Percentiles rank a stretch among this genome's conserved stretches.
phyloP scores from a whole-genome alignment of 805 yeast genomes.

The Starmerella powellii region DNA sequence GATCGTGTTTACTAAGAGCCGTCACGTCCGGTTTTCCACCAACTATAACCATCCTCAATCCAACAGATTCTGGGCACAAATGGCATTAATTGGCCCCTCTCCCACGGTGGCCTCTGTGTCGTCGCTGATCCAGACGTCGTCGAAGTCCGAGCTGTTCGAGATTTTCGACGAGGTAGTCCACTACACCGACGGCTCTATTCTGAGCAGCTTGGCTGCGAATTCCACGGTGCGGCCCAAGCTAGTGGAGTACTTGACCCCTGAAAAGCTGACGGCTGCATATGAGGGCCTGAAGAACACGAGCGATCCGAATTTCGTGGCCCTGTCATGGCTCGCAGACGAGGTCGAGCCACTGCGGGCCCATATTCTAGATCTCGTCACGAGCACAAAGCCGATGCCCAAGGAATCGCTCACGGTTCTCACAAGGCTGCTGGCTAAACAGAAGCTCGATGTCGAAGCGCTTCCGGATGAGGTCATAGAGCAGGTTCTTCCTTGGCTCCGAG shows the following conservation, averaged over 20 bases:
- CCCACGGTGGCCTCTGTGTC: constrained; percentile 13
- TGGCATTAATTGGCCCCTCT: constrained; percentile 16
- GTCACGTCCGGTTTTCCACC: no score
- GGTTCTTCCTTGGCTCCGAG: constrained; percentile 2
- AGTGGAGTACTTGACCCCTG: constrained; percentile 9
- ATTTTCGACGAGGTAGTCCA: constrained; percentile 12
- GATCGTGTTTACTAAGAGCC: not conserved
- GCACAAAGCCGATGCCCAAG: not conserved
- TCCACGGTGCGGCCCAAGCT: constrained; percentile 11
- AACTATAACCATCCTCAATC: not conserved
- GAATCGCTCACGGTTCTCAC: constrained; percentile 8
- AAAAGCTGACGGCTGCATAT: constrained; percentile 7
- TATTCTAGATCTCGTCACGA: constrained; percentile 9
- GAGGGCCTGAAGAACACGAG: constrained; percentile 12
- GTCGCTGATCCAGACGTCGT: constrained; percentile 5
- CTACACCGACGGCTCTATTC: constrained; percentile 17
- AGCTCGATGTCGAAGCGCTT: constrained; percentile 2
- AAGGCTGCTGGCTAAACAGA: constrained; percentile 8
- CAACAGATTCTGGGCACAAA: no score
- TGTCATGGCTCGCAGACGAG: constrained; percentile 20
- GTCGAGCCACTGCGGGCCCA: constrained; percentile 9
- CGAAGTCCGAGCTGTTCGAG: constrained; percentile 7
- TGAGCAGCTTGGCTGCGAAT: constrained; percentile 20
- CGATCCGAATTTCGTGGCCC: constrained; percentile 19
- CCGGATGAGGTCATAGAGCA: not conserved